Base-by-base conservation (phyloP, 202 grass and related monocot species). In the Elaeis oleifera region DNA sequence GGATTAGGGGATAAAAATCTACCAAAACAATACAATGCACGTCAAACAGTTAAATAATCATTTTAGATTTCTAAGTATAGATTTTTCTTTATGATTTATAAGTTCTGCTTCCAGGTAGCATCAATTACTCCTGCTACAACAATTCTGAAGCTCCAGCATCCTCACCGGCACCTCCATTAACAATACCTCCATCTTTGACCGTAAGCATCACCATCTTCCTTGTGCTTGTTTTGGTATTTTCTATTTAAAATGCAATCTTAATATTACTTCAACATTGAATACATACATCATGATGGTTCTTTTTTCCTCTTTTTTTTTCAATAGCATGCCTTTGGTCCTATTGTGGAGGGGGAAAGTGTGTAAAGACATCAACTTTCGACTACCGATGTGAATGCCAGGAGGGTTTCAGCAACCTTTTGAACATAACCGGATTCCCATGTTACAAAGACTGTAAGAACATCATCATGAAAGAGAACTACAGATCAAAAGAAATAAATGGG, bases 71-170 rank as follows among this genome's bases (percentile, higher is more conserved):
- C 50, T 31, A 16, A 51, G 22, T 56, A 13, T 56, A 62, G 15
- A 16, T 23, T 49, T 39, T 15, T 23, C 5, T 60, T 28, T 5
- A 17, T 61, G 16, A 6, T 15, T 16, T 61, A 49, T 70, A 18
- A 4, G 56, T 70, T 17, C 5, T 58, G 6, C 31, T 74, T 89
- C 3, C 71, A 97, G 94, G 94, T 76, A 82, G 71, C 63, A 68
- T 99, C 22, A 71, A 86, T 64, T 80, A 58, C 4, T 28, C 82
- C 2, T 99, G 94, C 60, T 99, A 50, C 20, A 84, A 76, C 6
- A 51, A 54, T 49, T 71, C 82, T 5, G 51, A 27, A 28, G 69
- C 69, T 15, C 69, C 64, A 21, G 61, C 77, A 51, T 68, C 78
- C 0, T n/a, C 66, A 0, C 80, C 82, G 32, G 27, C 76, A 5